These are phyloP conservation scores for Carex kokanica DNA, from an alignment of 176 grass and related monocot genomes.

Conservation along the genomic window DNA sequence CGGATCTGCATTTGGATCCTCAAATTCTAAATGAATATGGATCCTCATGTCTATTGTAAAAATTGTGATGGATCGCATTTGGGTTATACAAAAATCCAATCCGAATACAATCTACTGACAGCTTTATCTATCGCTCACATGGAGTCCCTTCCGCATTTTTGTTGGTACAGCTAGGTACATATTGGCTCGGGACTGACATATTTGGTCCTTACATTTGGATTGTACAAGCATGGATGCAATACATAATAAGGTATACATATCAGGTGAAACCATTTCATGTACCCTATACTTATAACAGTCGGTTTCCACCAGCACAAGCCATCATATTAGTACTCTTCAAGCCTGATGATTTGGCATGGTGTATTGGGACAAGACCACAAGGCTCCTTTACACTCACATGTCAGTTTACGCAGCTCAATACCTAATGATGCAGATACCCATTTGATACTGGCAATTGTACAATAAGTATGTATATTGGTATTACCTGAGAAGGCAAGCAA, in stretches of 20 bases:
- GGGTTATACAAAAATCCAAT: no score
- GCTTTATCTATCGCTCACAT: neutral
- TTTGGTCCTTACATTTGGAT: neutral
- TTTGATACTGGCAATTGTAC: conserved; percentile 4
- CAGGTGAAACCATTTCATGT: neutral
- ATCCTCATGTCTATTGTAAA: no score
- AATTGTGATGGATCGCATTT: no score
- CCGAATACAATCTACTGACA: no score
- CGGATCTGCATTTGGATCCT: no score
- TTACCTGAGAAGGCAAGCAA: conserved; percentile 82
- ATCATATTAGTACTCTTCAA: neutral
- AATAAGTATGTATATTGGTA: conserved; percentile 5
- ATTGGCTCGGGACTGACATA: neutral
- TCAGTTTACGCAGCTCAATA: neutral
- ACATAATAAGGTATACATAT: neutral
- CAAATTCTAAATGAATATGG: no score
- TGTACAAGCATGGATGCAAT: neutral
- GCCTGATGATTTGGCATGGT: neutral
- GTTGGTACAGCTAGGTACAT: neutral
- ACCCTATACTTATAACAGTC: neutral
- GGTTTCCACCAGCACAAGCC: neutral
- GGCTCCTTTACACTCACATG: neutral
- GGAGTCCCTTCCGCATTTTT: neutral
- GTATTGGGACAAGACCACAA: neutral
- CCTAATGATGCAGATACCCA: neutral